Conservation (phyloP, 768 basidiomycete species). For the Royoungia palumana region DNA sequence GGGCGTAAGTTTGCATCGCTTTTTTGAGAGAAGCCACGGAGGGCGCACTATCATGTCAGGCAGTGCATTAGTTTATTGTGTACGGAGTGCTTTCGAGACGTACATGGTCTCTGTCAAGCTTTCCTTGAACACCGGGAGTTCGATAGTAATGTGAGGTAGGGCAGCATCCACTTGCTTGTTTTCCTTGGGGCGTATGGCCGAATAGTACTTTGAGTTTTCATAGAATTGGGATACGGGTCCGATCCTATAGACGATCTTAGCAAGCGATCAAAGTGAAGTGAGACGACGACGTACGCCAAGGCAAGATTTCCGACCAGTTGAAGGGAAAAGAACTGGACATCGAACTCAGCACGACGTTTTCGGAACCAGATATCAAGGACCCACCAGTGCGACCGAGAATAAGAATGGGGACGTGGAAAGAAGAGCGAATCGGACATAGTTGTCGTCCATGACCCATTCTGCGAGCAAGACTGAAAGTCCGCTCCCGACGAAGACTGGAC, state of each 20-base stretch:
- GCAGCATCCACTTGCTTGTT: conserved; percentile 59
- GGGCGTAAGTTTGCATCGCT: conserved; percentile 64
- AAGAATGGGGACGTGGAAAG: conserved; percentile 65
- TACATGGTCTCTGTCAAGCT: conserved; percentile 78
- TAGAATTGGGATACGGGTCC: conserved; percentile 85
- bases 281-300: conserved; percentile 45
- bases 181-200: conserved; percentile 57
- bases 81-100: conserved; percentile 19
- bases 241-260: conserved; percentile 40
- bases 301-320: conserved; percentile 62
- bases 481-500: conserved; percentile 65
- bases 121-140: conserved; percentile 88
- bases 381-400: conserved; percentile 69
- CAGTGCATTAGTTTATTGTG: not conserved
- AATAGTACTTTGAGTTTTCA: conserved; percentile 82
- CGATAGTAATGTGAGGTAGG: conserved; percentile 74
- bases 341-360: conserved; percentile 7
- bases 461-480: conserved; percentile 57
- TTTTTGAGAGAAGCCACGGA: conserved; percentile 69
- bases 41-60: conserved; percentile 47
- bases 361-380: conserved; percentile 11
- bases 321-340: conserved; percentile 64
- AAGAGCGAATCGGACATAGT: conserved; percentile 61
- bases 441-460: conserved; percentile 65
- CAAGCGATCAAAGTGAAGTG: not conserved